Conservation (phyloP, 805 yeast species). For the Lipomyces oligophaga region DNA sequence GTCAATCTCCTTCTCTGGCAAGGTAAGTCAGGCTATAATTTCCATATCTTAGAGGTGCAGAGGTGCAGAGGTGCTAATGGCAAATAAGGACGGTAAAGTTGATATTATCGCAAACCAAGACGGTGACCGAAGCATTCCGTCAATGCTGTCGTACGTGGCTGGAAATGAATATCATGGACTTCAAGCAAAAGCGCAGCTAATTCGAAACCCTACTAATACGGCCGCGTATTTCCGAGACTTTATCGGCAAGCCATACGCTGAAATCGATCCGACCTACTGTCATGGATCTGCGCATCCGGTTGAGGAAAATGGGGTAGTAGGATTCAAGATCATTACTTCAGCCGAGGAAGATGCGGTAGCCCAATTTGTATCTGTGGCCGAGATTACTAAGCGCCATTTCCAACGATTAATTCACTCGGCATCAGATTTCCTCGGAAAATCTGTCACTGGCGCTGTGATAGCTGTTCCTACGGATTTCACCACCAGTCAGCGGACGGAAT, state of each 20-base stretch:
- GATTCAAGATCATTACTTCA: slow-evolving; percentile 19
- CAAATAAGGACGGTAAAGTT: slow-evolving; percentile 87
- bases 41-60: not conserved
- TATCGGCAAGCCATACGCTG: slow-evolving; percentile 68
- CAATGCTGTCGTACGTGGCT: slow-evolving; percentile 86
- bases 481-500: slow-evolving; percentile 62
- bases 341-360: slow-evolving; percentile 45
- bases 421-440: slow-evolving; percentile 81
- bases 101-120: slow-evolving; percentile 99
- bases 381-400: slow-evolving; percentile 80
- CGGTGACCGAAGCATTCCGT: slow-evolving; percentile 96
- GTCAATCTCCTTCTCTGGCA: slow-evolving; percentile 76
- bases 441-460: slow-evolving; percentile 76
- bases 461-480: slow-evolving; percentile 88
- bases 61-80: slow-evolving; percentile 30
- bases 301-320: slow-evolving; percentile 37
- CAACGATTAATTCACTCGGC: slow-evolving; percentile 81
- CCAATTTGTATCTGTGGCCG: slow-evolving; percentile 64
- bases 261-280: slow-evolving; percentile 64
- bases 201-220: slow-evolving; percentile 86
- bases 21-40: slow-evolving; percentile 11
- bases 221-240: slow-evolving; percentile 90
- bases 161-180: slow-evolving; percentile 96
- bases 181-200: slow-evolving; percentile 87
- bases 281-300: slow-evolving; percentile 65